Evolutionary conservation across 768 basidiomycete genomes (phyloP).

Genomic region (Russula abietina): DNA sequence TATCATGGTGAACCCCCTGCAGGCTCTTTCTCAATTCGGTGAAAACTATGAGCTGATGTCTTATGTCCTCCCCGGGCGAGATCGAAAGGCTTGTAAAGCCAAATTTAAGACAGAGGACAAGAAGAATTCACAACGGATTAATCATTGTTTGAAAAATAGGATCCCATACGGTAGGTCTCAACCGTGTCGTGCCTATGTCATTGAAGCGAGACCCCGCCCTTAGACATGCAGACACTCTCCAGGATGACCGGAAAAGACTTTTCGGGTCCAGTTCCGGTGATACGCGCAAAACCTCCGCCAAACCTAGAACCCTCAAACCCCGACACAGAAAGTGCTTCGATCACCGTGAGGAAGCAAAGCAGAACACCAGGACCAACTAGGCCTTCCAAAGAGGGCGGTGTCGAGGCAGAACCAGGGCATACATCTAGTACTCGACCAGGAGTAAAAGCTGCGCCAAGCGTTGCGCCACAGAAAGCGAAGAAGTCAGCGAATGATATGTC

Average conservation of each 20-base stretch:
- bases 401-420: constrained; percentile 5
- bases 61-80: constrained; percentile 74
- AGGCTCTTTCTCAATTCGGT: constrained; percentile 88
- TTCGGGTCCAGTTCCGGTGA: constrained; percentile 72
- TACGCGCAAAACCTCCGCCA: constrained; percentile 39
- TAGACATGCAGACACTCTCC: constrained; percentile 68
- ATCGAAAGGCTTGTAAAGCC: constrained; percentile 85
- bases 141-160: constrained; percentile 65
- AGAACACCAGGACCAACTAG: constrained; percentile 16
- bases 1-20: constrained; percentile 2
- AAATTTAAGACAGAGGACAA: constrained; percentile 91
- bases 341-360: constrained; percentile 16
- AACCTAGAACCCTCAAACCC: constrained; percentile 32
- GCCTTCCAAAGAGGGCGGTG: no score
- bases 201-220: background rate
- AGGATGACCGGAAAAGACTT: constrained; percentile 85
- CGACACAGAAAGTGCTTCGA: background rate
- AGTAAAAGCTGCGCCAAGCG: constrained; percentile 1
- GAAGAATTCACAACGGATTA: constrained; percentile 70
- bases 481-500: constrained; percentile 16
- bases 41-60: constrained; percentile 93
- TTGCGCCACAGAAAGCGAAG: constrained; percentile 13
- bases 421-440: constrained; percentile 5
- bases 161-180: constrained; percentile 62
- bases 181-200: background rate